Base-by-base conservation (phyloP, 352 stramenopile genomes). In the Phytopythium vexans region DNA sequence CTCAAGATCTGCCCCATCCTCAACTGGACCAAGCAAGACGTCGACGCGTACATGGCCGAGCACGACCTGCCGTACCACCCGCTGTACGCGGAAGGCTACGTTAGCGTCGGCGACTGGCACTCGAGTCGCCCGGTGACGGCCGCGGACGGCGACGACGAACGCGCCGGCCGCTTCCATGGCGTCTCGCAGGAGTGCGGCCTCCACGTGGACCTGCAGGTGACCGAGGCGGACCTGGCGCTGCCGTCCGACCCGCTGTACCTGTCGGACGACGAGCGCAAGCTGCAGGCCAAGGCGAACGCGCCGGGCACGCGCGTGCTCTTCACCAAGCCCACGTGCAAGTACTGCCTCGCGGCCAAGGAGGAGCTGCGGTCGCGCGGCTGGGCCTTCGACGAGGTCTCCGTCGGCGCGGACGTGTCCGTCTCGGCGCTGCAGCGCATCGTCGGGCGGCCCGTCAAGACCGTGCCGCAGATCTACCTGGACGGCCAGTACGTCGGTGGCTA, bases 1-100 rank as follows among this genome's bases (percentile, higher is more conserved):
- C 66, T 94, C 46, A 95, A 95, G 64, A 88, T 95, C 47, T 91
- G 86, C 41, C 86, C 86, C 41, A 95, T 94, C 36, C 68, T 95
- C 40, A 61, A 79, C 35, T 94, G 84, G 86, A 88, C 69, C 56
- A 89, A 92, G 50, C 44, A 70, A 12, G 72, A 92, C 34, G 68
- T 94, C 6, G 76, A 88, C 21, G 55, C 89, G 43, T 94, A 94
- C 62, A 91, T 94, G 76, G 54, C 68, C 31, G 51, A 34, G 6
- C 69, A 89, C 53, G 54, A 80, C 35, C 68, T 95, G 44, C 77
- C 86, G 50, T 89, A 86, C 58, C 86, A 95, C 53, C 86, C 86
- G n/a, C 77, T 95, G 39, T 91, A 94, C 58, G 76, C 71, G 0
- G 65, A 90, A 42, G 84, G 82, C 16, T 95, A 94, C 58, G 80